Base-by-base conservation (phyloP, 2,329 filamentous ascomycete species). In the Parastagonospora avenae region DNA sequence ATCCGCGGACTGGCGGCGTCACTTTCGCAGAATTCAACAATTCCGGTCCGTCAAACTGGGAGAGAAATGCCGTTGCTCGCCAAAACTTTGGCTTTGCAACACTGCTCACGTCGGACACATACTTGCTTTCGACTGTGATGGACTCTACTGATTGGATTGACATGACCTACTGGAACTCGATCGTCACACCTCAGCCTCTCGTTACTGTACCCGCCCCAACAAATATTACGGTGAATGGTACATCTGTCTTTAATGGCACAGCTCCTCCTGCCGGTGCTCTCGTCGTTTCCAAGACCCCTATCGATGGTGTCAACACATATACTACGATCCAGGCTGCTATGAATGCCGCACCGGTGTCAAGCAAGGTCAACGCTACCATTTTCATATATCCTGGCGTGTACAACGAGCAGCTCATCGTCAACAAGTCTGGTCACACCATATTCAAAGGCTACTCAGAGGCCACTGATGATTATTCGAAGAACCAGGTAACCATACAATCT, bases 1-100 rank as follows among this genome's bases (percentile, higher is more conserved):
- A 78, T 42, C 70, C 76, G 15, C 74, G 78, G 29, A 84, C 81
- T 2, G 74, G 70, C 30, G 69, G 80, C 39, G 79, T 86, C 2
- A 70, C 75, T 28, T 86, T 83, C 48, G 81, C 73, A 7, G 85
- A 87, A 73, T 87, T 80, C 62, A 73, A 63, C 19, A 88, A 87
- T 66, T 76, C 76, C 0, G 85, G 85, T 2, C 69, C 70, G 24
- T 59, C 56, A 1, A 67, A 64, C 39, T 73, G 70, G 70, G 62
- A 74, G 58, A 68, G 69, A 56, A 71, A 74, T 27, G 67, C 46
- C 14, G 69, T 64, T 4, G 70, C 73, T 29, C 70, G 74, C 38
- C 48, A 66, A 39, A 64, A 70, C 8, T 76, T 74, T 44, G 68
- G 69, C 11, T 55, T 48, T 28, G 59, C 59, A 2, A 75, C 72